Evolutionary conservation across 768 basidiomycete genomes (phyloP), one percentile per base, ranked within the genome.

Genomic region (Tephrocybe rancida): DNA sequence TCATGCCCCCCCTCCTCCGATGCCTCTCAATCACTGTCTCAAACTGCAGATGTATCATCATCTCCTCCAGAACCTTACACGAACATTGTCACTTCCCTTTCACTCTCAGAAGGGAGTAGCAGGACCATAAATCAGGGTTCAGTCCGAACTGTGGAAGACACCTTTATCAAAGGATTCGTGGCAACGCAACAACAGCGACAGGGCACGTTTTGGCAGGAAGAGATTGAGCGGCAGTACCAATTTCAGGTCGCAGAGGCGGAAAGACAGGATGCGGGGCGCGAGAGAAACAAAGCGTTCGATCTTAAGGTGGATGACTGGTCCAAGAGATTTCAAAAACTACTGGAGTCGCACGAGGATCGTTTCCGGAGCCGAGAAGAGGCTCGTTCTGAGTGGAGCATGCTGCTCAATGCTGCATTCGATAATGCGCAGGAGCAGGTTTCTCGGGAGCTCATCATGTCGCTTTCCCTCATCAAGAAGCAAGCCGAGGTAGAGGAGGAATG

Each of bases 381-480:
- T 5, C 54, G 48, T 16, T 25, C 6, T 13, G 29, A 38, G 1
- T 25, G 22, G 18, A 27, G 22, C 13, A 32, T 13, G 0, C 43
- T 25, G 10, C 11, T 48, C 8, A 35, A 46, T 10, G 38, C 49
- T 18, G 30, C 18, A 5, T 55, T 55, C 21, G 19, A 55, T 11
- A 25, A 43, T 18, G 43, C 48, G 14, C 25, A 45, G 16, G 14
- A 30, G 16, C 54, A 42, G 13, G 27, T 16, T 9, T 50, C 26
- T 16, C 42, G 39, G 3, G 14, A n/a, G 14, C 45, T 50, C 19
- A 43, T 39, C 22, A 38, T 27, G 21, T 16, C 13, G n/a, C 0
- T 54, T 2, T 43, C 41, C 7, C 46, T 48, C 26, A 44, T 48
- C n/a, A 47, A 54, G 18, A 43, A 48, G 25, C 47, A 54, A 24